Percentiles rank a stretch among this genome's conserved stretches.
Conservation (phyloP, 768 basidiomycete species). For the Auriscalpium vulgare region DNA sequence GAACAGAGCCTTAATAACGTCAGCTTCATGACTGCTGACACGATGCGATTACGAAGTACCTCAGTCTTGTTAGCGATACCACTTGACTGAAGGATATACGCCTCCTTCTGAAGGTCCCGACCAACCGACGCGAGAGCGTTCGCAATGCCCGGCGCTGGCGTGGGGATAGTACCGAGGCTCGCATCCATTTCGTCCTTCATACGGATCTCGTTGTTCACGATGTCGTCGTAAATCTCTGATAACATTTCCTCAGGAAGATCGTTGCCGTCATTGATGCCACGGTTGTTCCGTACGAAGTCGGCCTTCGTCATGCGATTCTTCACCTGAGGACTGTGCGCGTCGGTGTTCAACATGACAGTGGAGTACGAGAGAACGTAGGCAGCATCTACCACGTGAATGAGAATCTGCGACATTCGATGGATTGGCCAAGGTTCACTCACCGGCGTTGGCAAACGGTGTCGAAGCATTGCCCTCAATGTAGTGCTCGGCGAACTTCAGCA, state of each 20-base stretch:
- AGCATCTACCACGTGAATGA: conserved; percentile 47
- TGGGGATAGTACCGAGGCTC: conserved; percentile 28
- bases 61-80: conserved; percentile 97
- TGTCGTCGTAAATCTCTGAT: conserved; percentile 79
- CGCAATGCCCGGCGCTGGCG: conserved; percentile 63
- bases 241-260: conserved; percentile 86
- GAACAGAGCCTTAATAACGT: conserved; percentile 64
- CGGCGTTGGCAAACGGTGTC: conserved; percentile 89
- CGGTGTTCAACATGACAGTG: conserved; percentile 93
- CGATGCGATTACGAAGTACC: conserved; percentile 30
- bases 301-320: conserved; percentile 90
- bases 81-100: conserved; percentile 90
- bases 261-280: conserved; percentile 88
- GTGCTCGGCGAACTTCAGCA: conserved; percentile 97
- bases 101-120: conserved; percentile 90
- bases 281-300: conserved; percentile 92
- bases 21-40: too few relatives aligned
- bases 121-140: conserved; percentile 84
- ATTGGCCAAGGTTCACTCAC: conserved; percentile 34
- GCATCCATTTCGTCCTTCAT: conserved; percentile 97
- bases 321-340: conserved; percentile 91
- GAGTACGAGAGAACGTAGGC: conserved; percentile 95
- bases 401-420: background rate
- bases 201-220: conserved; percentile 85
- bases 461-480: conserved; percentile 86